Base-by-base conservation (phyloP, 345 rosid species). In the Acer negundo region DNA sequence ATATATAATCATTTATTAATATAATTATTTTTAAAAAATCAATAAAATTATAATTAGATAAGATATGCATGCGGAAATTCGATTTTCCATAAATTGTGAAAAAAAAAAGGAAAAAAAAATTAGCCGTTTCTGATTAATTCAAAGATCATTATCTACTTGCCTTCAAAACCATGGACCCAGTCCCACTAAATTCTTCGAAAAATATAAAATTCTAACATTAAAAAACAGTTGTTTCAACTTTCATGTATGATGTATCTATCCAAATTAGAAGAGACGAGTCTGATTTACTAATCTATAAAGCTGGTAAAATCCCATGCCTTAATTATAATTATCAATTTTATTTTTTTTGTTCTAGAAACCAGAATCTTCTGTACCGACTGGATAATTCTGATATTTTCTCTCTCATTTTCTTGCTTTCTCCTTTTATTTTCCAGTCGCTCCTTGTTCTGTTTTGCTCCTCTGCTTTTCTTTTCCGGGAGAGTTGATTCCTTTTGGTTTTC, bases 391-490 rank as follows among this genome's bases (percentile, higher is more conserved):
- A 40, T 42, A 28, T 51, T 26, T 53, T 26, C 46, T 24, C 76
- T 10, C 17, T 66, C 40, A n/a, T n/a, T n/a, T n/a, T n/a, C 4
- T 8, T 11, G 10, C 56, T 28, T 13, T 69, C 40, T 35, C 35
- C 51, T 17, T 47, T 3, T 15, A 22, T 64, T 35, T 35, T 35
- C 59, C 12, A 0, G 40, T 44, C 61, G 47, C 7, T 62, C 35
- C 31, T 12, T 4, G 76, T 47, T 74, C 67, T 72, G 49, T 0
- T 58, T 22, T 44, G 62, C 62, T 76, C 70, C 62, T 76, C 70
- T 73, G 78, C 22, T 55, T 73, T 74, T 70, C 46, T 71, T 71
- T 46, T 49, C 73, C 19, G 49, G 80, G 76, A 82, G 82, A 78
- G 79, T 76, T 31, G 55, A 69, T 73, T 75, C 26, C 72, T 49